Percentiles rank a stretch among this genome's conserved stretches.
phyloP scores from a whole-genome alignment of 495 filamentous ascomycete genomes.

The Penicillium tannophilum region DNA sequence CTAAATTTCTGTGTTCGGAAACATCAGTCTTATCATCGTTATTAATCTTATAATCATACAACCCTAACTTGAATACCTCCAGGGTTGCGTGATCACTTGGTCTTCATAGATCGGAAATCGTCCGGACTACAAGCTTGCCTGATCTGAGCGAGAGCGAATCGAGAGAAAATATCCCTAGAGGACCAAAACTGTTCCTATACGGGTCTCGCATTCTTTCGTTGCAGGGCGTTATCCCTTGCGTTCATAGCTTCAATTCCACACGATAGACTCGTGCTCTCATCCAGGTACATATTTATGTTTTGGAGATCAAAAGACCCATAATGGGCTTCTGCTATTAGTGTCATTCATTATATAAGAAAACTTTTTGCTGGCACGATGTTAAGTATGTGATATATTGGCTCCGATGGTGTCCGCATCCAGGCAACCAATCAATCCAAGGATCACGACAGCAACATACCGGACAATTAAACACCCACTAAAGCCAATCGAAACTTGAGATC shows the following conservation, averaged over 20 bases:
- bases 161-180: neutral
- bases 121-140: neutral
- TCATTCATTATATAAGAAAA: too few species aligned
- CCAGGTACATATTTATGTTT: too few species aligned
- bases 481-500: neutral
- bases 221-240: neutral
- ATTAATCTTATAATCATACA: too few species aligned
- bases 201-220: neutral
- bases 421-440: neutral
- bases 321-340: too few species aligned
- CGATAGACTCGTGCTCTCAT: neutral
- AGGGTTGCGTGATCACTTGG: too few species aligned
- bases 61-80: too few species aligned
- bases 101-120: neutral
- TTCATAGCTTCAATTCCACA: neutral
- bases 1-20: too few species aligned
- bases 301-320: too few species aligned
- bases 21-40: too few species aligned
- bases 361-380: too few species aligned
- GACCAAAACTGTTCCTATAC: neutral
- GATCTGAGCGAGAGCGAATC: neutral
- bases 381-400: neutral
- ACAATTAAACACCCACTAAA: neutral
- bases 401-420: too few species aligned
- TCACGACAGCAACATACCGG: constrained; percentile 8